Percentiles rank a stretch among this genome's conserved stretches.
phyloP scores from a whole-genome alignment of 345 rosid species.

The Garcia nutans region DNA sequence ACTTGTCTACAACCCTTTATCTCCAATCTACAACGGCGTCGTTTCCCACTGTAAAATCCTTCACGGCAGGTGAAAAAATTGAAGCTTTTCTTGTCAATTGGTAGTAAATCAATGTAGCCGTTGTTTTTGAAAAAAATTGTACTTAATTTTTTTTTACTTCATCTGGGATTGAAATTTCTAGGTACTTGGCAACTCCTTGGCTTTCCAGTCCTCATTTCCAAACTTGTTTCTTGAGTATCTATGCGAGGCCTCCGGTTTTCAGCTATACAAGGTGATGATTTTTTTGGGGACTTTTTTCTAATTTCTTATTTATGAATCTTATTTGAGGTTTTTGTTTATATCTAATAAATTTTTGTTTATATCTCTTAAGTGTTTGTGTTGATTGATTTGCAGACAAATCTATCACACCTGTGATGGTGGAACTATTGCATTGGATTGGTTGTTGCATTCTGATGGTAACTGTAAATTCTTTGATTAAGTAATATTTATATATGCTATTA shows the following conservation, averaged over 20 bases:
- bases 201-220: slow-evolving; percentile 89
- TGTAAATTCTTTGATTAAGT: neutral
- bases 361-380: slow-evolving; percentile 2
- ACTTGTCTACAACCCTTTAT: slow-evolving; percentile 44
- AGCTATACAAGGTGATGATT: slow-evolving; percentile 57
- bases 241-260: slow-evolving; percentile 73
- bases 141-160: neutral
- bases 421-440: slow-evolving; percentile 88
- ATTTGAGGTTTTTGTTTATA: neutral
- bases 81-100: no score
- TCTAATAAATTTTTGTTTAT: slow-evolving; percentile 2
- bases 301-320: neutral
- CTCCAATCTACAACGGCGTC: slow-evolving; percentile 55
- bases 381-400: slow-evolving; percentile 46
- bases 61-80: slow-evolving; percentile 53
- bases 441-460: slow-evolving; percentile 57
- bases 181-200: slow-evolving; percentile 80
- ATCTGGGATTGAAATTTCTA: slow-evolving; percentile 7
- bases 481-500: neutral
- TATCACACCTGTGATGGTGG: slow-evolving; percentile 83
- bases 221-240: slow-evolving; percentile 58
- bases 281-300: neutral
- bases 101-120: no score
- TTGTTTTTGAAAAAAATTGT: neutral
- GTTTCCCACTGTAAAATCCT: slow-evolving; percentile 67